These are phyloP conservation scores for Globisporangium middletonii DNA, from an alignment of 352 stramenopile species.

Conservation along the genomic window DNA sequence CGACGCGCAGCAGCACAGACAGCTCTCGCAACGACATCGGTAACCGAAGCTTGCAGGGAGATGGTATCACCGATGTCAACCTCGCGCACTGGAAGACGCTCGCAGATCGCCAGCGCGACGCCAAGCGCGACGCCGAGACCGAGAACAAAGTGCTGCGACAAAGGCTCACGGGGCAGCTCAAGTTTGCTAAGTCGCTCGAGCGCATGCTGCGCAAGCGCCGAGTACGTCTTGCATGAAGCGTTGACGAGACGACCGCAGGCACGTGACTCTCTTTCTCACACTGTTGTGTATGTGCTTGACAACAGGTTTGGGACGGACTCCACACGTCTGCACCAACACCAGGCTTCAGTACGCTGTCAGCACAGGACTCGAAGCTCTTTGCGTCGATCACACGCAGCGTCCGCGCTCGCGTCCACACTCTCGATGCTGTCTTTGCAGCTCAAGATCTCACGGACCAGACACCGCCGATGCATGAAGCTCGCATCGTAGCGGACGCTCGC, in stretches of 20 bases:
- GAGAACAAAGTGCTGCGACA: slow-evolving; percentile 4
- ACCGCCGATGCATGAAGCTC: neutral
- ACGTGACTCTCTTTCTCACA: neutral
- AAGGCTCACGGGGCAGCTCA: slow-evolving; percentile 7
- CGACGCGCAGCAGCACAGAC: neutral
- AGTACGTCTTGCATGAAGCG: neutral
- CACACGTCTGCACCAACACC: neutral
- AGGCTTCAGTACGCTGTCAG: slow-evolving; percentile 1
- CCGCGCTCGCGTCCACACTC: neutral
- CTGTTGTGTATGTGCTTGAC: neutral
- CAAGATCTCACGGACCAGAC: neutral
- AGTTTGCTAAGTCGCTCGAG: slow-evolving; percentile 10
- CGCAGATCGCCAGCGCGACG: slow-evolving; percentile 9
- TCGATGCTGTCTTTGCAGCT: neutral
- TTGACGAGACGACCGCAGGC: neutral
- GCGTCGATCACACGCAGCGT: neutral
- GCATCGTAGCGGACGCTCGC: neutral
- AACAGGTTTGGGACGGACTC: slow-evolving; percentile 5
- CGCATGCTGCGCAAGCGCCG: slow-evolving; percentile 8
- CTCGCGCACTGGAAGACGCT: slow-evolving; percentile 1
- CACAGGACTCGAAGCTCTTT: slow-evolving; percentile 5
- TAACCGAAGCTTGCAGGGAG: no score
- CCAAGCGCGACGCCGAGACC: slow-evolving; percentile 6
- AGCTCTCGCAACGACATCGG: neutral
- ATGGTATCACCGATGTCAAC: neutral